Conservation (phyloP, 768 basidiomycete genomes). For the Steccherinum ochraceum region DNA sequence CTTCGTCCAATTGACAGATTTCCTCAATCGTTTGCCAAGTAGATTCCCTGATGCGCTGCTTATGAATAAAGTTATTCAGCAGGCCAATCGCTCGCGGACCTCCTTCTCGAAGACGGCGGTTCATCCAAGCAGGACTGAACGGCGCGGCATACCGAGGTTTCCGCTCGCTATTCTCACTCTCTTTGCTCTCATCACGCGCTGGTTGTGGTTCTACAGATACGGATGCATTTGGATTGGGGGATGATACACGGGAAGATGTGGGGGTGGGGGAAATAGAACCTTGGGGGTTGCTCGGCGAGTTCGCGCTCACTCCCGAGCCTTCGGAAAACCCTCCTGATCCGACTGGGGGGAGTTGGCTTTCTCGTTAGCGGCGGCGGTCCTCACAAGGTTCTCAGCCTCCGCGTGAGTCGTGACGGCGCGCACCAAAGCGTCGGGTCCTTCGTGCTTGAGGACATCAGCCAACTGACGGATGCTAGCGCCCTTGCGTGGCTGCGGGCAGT, state of each 20-base stretch:
- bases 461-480: background rate
- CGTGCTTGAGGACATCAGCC: background rate
- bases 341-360: background rate
- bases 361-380: too few species aligned
- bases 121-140: background rate
- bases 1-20: background rate
- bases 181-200: too few species aligned
- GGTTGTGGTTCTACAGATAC: too few species aligned
- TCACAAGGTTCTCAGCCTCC: too few species aligned
- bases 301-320: background rate
- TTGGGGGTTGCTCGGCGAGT: background rate
- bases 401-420: background rate
- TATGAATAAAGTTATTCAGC: background rate
- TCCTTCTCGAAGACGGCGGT: background rate
- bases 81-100: background rate
- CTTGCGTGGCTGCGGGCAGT: background rate
- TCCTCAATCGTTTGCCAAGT: background rate
- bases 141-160: background rate
- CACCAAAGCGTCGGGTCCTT: background rate
- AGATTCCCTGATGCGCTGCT: background rate
- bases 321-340: background rate
- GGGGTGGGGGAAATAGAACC: too few species aligned
- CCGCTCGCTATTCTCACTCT: background rate
- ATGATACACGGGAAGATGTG: too few species aligned
- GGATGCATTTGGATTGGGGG: too few species aligned